A percentile compares a stretch with the other conserved stretches of the same genome.
Conservation (phyloP, 1,139 yeast genomes). For the Debaryomyces sp. region DNA sequence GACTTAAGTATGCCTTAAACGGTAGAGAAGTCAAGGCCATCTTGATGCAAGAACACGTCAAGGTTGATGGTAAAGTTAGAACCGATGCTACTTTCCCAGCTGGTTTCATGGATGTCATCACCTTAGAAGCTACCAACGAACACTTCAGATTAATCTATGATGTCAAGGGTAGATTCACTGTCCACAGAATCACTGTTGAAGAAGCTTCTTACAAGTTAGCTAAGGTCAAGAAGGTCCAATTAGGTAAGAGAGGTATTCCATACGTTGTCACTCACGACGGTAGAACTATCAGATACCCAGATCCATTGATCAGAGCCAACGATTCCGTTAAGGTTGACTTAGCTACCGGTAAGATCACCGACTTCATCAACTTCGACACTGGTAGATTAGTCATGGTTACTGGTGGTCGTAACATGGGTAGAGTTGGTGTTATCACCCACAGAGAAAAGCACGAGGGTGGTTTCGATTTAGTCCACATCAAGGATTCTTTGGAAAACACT, state of each 20-base stretch:
- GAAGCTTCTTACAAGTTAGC: slow-evolving; percentile 98
- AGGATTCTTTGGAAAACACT: slow-evolving; percentile 96
- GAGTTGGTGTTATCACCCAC: slow-evolving; percentile 98
- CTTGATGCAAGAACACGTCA: slow-evolving; percentile 98
- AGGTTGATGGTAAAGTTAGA: slow-evolving; percentile 99
- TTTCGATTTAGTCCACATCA: slow-evolving; percentile 97
- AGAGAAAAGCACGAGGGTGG: slow-evolving; percentile 99
- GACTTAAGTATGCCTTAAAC: slow-evolving; percentile 98
- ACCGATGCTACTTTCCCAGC: slow-evolving; percentile 98
- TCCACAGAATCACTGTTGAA: slow-evolving; percentile 98
- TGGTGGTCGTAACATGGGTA: slow-evolving; percentile 99
- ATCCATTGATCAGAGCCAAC: slow-evolving; percentile 92
- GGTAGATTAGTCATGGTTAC: slow-evolving; percentile 97
- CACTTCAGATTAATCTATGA: slow-evolving; percentile 98
- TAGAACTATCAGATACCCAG: slow-evolving; percentile 99
- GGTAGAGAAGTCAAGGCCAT: slow-evolving; percentile 99
- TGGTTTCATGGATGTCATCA: slow-evolving; percentile 98
- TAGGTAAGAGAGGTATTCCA: slow-evolving; percentile 98
- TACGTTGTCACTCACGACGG: slow-evolving; percentile 99
- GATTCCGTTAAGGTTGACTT: slow-evolving; percentile 97
- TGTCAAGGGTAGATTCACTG: slow-evolving; percentile 98
- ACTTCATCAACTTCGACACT: slow-evolving; percentile 90
- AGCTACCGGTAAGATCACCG: slow-evolving; percentile 92
- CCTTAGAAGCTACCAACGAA: slow-evolving; percentile 97
- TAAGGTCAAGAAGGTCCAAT: slow-evolving; percentile 96